Evolutionary conservation across 2,329 filamentous ascomycete genomes (phyloP), one percentile per base, ranked within the genome.

Genomic region (Colletotrichum orbiculare): DNA sequence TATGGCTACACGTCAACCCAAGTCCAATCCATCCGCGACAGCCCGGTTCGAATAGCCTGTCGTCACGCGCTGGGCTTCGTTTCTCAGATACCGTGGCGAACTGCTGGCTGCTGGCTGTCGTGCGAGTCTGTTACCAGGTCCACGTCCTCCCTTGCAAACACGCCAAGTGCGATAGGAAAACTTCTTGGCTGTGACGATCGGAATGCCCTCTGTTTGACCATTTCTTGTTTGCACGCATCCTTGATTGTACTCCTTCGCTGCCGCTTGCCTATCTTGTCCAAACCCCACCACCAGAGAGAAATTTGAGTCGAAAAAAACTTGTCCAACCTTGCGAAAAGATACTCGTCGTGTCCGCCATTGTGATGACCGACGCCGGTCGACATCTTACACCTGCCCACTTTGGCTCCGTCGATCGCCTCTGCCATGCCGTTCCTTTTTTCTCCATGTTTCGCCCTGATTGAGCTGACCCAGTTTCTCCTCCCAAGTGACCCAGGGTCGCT

Each of bases 391-490:
- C 15, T 50, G n/a, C 41, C 54, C 45, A 43, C 59, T 38, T 15
- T 11, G 48, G 47, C 52, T 52, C 63, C 58, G 54, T 57, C 47
- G 42, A 63, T 63, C 63, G 58, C 52, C 63, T 50, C 15, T 52
- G 53, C 42, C 42, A 17, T 42, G 38, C 45, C 13, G 39, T 48
- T 57, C 43, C 11, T 41, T 48, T 39, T 34, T 48, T 46, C 63
- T 66, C 53, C 63, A 63, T 49, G 63, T 63, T 66, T 57, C 59
- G 58, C 33, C 46, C 34, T 43, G 35, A 66, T 63, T 63, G 38
- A 58, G 25, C 25, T 9, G 15, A 33, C 35, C 25, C 12, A 34
- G 37, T n/a, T 17, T 41, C 47, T 17, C 38, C 38, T 41, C 13
- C 9, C 38, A 9, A 41, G 9, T 41, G 38, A 41, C 38, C 43